Percentiles rank a stretch among this genome's conserved stretches.
Conservation (phyloP, 169 alveolate genomes). For the Plasmodium ovale region DNA sequence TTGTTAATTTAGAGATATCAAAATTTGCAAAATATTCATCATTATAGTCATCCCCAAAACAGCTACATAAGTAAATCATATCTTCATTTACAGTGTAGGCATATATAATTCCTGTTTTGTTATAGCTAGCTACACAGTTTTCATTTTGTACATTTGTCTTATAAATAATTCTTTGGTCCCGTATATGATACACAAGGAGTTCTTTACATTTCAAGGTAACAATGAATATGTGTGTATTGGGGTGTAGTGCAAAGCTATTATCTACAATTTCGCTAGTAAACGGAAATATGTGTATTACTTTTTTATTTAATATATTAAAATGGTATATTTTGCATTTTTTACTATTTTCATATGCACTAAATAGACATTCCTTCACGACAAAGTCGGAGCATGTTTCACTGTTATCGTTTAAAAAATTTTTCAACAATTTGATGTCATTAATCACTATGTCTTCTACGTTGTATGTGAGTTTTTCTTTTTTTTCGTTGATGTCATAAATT, state of each 20-base stretch:
- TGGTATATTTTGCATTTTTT: constrained; percentile 57
- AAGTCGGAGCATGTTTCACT: background rate
- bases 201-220: constrained; percentile 38
- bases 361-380: constrained; percentile 40
- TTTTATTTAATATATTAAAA: constrained; percentile 31
- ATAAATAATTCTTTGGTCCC: constrained; percentile 18
- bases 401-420: constrained; percentile 8
- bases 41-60: constrained; percentile 72
- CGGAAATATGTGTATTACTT: constrained; percentile 48
- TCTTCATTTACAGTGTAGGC: constrained; percentile 34
- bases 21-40: constrained; percentile 67
- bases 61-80: constrained; percentile 52
- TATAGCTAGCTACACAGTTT: constrained; percentile 42
- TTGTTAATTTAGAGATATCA: constrained; percentile 54
- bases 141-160: constrained; percentile 38
- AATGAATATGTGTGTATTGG: constrained; percentile 66
- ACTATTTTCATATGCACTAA: constrained; percentile 38
- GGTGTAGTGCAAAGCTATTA: constrained; percentile 53
- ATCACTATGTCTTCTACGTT: constrained; percentile 55
- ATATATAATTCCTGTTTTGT: constrained; percentile 61
- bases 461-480: constrained; percentile 41
- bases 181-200: constrained; percentile 18
- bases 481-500: constrained; percentile 53
- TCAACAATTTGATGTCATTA: constrained; percentile 48
- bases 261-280: constrained; percentile 34